Evolutionary conservation across 768 basidiomycete genomes (phyloP).

Genomic region (Tubosaeta sp.): DNA sequence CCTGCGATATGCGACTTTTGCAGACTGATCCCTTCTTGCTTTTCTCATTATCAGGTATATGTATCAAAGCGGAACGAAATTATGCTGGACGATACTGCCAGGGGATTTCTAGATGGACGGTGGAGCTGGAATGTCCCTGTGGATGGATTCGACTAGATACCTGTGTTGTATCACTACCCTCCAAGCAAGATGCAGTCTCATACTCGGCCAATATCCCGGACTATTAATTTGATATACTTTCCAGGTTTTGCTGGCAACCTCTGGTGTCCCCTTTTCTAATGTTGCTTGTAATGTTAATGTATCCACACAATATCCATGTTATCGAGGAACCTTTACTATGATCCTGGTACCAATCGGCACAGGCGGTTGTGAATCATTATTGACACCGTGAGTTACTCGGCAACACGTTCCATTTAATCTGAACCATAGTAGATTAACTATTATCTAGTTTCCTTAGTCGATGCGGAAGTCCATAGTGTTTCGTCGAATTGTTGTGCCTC

Average conservation of each 20-base stretch:
- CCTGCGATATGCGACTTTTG: neutral
- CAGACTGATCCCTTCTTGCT: neutral
- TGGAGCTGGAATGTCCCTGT: constrained; percentile 79
- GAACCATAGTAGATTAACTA: too few species aligned
- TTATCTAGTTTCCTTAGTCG: too few species aligned
- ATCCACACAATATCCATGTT: too few species aligned
- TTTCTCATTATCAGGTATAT: constrained; percentile 54
- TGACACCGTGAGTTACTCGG: too few species aligned
- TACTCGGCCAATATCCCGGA: neutral
- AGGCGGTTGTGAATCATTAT: too few species aligned
- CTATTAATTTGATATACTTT: neutral
- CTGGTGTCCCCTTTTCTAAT: constrained; percentile 5
- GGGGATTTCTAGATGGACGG: constrained; percentile 79
- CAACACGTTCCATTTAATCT: too few species aligned
- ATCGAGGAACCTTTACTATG: too few species aligned
- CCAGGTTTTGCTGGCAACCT: constrained; percentile 3
- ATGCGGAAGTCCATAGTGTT: too few species aligned
- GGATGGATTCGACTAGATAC: constrained; percentile 59
- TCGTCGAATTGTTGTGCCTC: too few species aligned
- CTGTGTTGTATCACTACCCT: neutral
- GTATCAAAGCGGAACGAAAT: constrained; percentile 98
- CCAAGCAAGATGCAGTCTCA: neutral
- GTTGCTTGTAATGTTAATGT: constrained; percentile 9
- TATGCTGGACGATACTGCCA: constrained; percentile 90
- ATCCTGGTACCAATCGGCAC: too few species aligned